phyloP scores from a whole-genome alignment of 495 filamentous ascomycete species.

The Aspergillus ostianus region DNA sequence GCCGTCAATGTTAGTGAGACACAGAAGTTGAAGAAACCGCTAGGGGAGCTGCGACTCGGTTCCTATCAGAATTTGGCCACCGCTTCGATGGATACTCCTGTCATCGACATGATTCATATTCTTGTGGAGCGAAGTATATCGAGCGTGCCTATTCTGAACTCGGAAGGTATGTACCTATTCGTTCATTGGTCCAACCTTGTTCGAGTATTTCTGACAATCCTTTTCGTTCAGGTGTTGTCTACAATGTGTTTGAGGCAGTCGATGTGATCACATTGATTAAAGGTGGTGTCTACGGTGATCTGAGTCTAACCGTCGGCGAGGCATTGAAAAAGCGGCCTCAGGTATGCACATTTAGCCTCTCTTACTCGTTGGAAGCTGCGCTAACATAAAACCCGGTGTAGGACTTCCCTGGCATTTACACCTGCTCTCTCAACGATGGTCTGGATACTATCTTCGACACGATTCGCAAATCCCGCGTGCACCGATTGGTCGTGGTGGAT shows the following conservation, averaged over 20 bases:
- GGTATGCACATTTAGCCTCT: conserved; percentile 35
- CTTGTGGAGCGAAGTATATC: conserved; percentile 92
- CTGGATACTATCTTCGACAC: conserved; percentile 96
- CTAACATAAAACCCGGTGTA: conserved; percentile 23
- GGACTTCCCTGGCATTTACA: conserved; percentile 97
- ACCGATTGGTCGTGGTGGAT: conserved; percentile 89
- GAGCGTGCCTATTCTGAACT: conserved; percentile 89
- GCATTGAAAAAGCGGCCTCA: conserved; percentile 84
- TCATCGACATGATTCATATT: conserved; percentile 93
- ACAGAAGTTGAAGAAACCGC: conserved; percentile 80
- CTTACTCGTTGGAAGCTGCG: neutral
- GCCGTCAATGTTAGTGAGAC: conserved; percentile 95
- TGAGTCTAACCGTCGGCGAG: conserved; percentile 83
- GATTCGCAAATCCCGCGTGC: conserved; percentile 89
- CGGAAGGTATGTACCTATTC: conserved; percentile 52
- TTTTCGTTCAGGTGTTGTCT: conserved; percentile 59
- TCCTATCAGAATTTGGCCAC: conserved; percentile 79
- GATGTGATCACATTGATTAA: conserved; percentile 97
- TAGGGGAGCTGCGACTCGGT: conserved; percentile 82
- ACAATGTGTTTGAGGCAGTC: conserved; percentile 97
- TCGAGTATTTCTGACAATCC: conserved; percentile 5
- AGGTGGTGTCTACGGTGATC: conserved; percentile 86
- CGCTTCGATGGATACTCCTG: conserved; percentile 85
- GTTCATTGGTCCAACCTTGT: neutral
- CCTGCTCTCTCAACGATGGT: conserved; percentile 86